Evolutionary conservation across 345 rosid genomes (phyloP), one percentile per base, ranked within the genome.

Genomic region (Melastoma malabathricum): DNA sequence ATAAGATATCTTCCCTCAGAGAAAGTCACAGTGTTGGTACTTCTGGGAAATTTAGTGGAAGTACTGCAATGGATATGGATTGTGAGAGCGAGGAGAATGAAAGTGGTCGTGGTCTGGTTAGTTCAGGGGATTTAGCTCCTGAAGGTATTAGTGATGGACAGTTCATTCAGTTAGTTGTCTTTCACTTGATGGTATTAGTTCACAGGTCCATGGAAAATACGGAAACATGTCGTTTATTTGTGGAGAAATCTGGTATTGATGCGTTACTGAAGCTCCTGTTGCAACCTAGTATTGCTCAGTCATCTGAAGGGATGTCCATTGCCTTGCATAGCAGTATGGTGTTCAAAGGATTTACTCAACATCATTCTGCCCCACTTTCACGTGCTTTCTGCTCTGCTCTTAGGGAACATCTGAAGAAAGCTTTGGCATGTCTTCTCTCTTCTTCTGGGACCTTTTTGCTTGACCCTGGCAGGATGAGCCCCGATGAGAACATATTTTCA

Each of bases 271-370:
- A 82, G 68, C 94, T 86, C 75, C 71, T 90, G 22, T 67, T 90
- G 51, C 78, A 79, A 62, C 89, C 92, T 19, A 82, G 78, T 70
- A 80, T 90, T 69, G 87, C 85, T 57, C 92, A 86, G 61, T 86
- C 98, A 44, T 84, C 96, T 59, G 98, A 90, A 65, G 98, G 98
- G 54, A 80, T 80, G 79, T 80, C 92, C 57, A 86, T 86, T 71
- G 94, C 96, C 53, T 74, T 90, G 63, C 98, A 86, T 52, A 86
- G 96, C 80, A 80, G 94, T 54, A 84, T 84, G 84, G 98, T 90
- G 58, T 90, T 90, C 67, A 90, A 90, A 74, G 94, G 94, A 62
- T 86, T 90, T 65, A 84, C 92, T n/a, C 96, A 82, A 61, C 90
- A 90, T 74, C 94, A 90, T 64, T 78, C 98, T 58, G 68, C 83